Percentiles rank a stretch among this genome's conserved stretches.
These are phyloP conservation scores for Sphenostylis stenocarpa DNA, from an alignment of 306 rosid species.

Conservation along the genomic window DNA sequence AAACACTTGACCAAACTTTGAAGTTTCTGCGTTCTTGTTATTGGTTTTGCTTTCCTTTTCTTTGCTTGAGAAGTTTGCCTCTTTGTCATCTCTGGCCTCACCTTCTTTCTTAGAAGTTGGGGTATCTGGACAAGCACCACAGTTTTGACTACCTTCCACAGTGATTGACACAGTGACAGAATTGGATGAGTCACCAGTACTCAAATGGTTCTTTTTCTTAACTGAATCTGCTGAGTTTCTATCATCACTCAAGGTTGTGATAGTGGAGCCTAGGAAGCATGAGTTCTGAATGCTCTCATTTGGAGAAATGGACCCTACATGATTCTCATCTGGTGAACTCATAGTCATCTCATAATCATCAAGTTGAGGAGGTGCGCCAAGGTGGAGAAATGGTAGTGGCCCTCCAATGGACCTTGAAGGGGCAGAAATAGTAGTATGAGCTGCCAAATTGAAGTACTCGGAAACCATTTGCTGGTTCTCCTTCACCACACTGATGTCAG, in stretches of 20 bases:
- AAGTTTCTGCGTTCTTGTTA: slow-evolving; percentile 30
- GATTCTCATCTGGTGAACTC: slow-evolving; percentile 56
- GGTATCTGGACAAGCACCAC: slow-evolving; percentile 54
- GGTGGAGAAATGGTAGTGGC: slow-evolving; percentile 72
- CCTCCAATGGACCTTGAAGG: slow-evolving; percentile 43
- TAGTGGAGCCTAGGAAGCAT: slow-evolving; percentile 70
- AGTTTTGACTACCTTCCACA: slow-evolving; percentile 41
- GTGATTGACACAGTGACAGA: slow-evolving; percentile 37
- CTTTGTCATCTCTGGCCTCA: slow-evolving; percentile 46
- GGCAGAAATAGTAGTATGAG: slow-evolving; percentile 23
- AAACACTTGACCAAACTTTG: slow-evolving; percentile 59
- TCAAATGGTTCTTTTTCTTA: slow-evolving; percentile 53
- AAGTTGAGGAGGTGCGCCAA: slow-evolving; percentile 58
- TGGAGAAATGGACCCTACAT: slow-evolving; percentile 53
- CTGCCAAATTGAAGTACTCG: slow-evolving; percentile 58
- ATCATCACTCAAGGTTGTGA: slow-evolving; percentile 76
- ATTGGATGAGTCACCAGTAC: slow-evolving; percentile 37
- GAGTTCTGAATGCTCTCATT: slow-evolving; percentile 71
- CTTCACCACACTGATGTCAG: slow-evolving; percentile 61
- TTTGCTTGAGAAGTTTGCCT: slow-evolving; percentile 39
- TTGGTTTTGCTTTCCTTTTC: slow-evolving; percentile 42
- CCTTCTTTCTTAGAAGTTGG: slow-evolving; percentile 69
- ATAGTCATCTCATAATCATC: slow-evolving; percentile 71
- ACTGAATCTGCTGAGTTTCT: slow-evolving; percentile 64
- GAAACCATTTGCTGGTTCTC: slow-evolving; percentile 84